Percentiles rank a stretch among this genome's conserved stretches.
Conservation (phyloP, 164 flowering plant species). For the Berberis thunbergii region DNA sequence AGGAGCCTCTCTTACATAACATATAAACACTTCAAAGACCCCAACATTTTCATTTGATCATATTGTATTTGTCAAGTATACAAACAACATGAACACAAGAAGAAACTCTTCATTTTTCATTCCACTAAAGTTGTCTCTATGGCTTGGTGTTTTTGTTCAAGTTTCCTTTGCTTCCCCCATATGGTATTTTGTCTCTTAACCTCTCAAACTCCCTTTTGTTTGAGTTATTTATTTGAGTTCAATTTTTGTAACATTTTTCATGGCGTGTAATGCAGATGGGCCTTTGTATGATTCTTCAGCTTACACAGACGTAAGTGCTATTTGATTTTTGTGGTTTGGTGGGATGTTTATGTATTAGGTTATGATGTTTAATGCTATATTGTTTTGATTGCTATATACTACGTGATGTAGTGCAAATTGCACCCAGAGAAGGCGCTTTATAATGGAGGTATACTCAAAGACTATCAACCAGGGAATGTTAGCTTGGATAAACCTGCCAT, state of each 20-base stretch:
- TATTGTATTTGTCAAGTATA: no score
- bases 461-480: constrained; percentile 3
- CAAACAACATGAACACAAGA: no score
- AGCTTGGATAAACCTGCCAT: constrained; percentile 2
- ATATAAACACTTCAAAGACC: no score
- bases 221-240: background rate
- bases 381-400: background rate
- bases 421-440: constrained; percentile 65
- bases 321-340: background rate
- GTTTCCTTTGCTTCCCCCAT: constrained; percentile 9
- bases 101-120: no score
- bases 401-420: constrained; percentile 43
- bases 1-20: background rate
- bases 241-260: background rate
- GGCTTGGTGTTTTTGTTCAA: no score
- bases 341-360: no score
- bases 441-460: constrained; percentile 61
- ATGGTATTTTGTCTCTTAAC: constrained; percentile 1
- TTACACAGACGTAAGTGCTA: constrained; percentile 49
- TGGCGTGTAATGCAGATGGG: constrained; percentile 45
- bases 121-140: no score
- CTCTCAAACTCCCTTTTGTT: background rate
- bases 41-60: no score
- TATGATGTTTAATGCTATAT: no score
- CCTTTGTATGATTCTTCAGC: constrained; percentile 70